Conservation (phyloP, 2,329 filamentous ascomycete genomes). For the Orbilia brochopaga region DNA sequence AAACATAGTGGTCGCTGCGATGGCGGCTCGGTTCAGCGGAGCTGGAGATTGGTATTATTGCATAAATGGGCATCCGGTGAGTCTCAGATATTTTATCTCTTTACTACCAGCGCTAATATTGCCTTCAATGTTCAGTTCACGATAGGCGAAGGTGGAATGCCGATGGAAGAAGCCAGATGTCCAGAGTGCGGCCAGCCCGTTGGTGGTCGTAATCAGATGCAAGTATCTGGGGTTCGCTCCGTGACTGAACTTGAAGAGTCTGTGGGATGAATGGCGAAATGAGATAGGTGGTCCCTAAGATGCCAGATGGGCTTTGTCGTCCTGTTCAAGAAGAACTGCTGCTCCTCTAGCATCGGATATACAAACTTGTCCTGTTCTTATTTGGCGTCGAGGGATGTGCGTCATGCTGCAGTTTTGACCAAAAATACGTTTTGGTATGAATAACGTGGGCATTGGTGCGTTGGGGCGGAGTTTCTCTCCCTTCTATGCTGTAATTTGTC, state of each 20-base stretch:
- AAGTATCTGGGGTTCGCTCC: too few species aligned
- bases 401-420: too few species aligned
- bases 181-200: conserved; percentile 68
- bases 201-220: conserved; percentile 61
- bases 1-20: conserved; percentile 62
- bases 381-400: too few species aligned
- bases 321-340: too few species aligned
- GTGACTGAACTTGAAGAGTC: too few species aligned
- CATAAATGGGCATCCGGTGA: conserved; percentile 63
- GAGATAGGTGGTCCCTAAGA: background rate
- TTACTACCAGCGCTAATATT: background rate
- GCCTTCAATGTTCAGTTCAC: conserved; percentile 60
- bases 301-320: too few species aligned
- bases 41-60: conserved; percentile 70
- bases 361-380: too few species aligned
- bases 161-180: conserved; percentile 68
- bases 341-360: too few species aligned
- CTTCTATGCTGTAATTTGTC: too few species aligned
- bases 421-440: too few species aligned
- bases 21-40: conserved; percentile 62
- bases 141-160: conserved; percentile 70
- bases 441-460: too few species aligned
- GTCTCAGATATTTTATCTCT: background rate
- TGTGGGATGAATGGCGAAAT: background rate
- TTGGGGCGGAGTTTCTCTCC: too few species aligned